Conservation (phyloP, 768 basidiomycete species). For the Boletus huronensis region DNA sequence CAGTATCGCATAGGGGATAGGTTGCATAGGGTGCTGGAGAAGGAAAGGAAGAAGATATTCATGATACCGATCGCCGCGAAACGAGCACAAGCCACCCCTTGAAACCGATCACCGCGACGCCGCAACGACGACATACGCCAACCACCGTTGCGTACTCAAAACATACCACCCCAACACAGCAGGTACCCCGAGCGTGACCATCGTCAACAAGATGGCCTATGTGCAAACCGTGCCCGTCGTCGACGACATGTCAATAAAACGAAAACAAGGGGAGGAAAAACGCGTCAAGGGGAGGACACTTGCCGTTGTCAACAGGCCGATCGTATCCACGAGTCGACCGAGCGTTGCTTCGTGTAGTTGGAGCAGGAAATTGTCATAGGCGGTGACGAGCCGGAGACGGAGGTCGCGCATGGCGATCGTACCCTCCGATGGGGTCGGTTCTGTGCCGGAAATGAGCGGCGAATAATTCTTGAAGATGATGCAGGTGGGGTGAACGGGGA, state of each 20-base stretch:
- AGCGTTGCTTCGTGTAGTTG: conserved; percentile 24
- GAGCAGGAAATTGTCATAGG: conserved; percentile 13
- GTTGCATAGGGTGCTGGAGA: neutral
- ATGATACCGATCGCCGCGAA: neutral
- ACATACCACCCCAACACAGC: conserved; percentile 22
- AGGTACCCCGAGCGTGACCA: conserved; percentile 18
- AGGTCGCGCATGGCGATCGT: conserved; percentile 21
- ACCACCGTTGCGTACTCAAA: conserved; percentile 8
- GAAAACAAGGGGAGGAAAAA: neutral
- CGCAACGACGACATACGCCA: conserved; percentile 2
- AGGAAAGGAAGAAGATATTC: neutral
- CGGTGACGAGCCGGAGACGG: conserved; percentile 23
- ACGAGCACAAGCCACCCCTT: neutral
- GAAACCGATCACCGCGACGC: neutral
- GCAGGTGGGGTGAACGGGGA: too few species aligned
- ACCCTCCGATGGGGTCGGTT: conserved; percentile 26
- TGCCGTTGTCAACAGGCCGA: conserved; percentile 18
- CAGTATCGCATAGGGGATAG: neutral
- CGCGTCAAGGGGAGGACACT: neutral
- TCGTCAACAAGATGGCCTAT: conserved; percentile 20
- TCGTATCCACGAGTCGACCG: conserved; percentile 22
- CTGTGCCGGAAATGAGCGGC: conserved; percentile 1
- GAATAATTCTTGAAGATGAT: neutral
- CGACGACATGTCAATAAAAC: neutral
- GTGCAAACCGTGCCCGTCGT: neutral